These are phyloP conservation scores for Camellia sinensis DNA, from an alignment of 148 eudicot genomes.

Conservation along the genomic window DNA sequence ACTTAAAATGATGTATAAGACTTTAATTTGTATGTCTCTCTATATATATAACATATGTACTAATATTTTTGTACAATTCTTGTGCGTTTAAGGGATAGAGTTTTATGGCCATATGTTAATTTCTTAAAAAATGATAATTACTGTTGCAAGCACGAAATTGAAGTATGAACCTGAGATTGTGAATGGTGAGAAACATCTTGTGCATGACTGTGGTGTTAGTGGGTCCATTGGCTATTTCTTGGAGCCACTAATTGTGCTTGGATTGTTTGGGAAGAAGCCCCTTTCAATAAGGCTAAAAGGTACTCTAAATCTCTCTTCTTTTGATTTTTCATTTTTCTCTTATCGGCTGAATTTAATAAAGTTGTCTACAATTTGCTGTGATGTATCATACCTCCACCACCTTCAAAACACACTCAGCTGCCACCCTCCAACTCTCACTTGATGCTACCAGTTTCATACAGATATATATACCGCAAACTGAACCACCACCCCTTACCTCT, in stretches of 20 bases:
- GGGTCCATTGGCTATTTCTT: slow-evolving; percentile 78
- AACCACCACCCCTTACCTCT: too few species aligned
- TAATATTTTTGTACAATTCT: not conserved
- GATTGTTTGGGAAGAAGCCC: slow-evolving; percentile 78
- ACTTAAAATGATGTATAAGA: not conserved
- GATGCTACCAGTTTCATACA: too few species aligned
- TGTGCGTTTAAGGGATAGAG: slow-evolving; percentile 11
- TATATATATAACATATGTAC: too few species aligned
- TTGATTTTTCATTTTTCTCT: not conserved
- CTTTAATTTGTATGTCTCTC: not conserved
- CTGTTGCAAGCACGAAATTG: slow-evolving; percentile 65
- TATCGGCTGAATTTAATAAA: not conserved
- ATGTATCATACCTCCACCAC: not conserved
- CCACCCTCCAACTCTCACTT: too few species aligned
- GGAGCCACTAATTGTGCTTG: slow-evolving; percentile 73
- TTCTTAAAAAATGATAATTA: not conserved
- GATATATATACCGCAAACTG: too few species aligned
- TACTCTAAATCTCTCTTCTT: not conserved
- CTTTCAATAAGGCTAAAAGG: slow-evolving; percentile 82
- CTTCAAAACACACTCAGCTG: too few species aligned
- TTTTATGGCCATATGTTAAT: not conserved
- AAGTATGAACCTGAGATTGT: slow-evolving; percentile 86
- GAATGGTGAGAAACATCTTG: slow-evolving; percentile 68
- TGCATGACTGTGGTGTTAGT: slow-evolving; percentile 74
- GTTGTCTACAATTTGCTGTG: not conserved